Conservation (phyloP, 495 filamentous ascomycete genomes). For the Podospora tetraspora region DNA sequence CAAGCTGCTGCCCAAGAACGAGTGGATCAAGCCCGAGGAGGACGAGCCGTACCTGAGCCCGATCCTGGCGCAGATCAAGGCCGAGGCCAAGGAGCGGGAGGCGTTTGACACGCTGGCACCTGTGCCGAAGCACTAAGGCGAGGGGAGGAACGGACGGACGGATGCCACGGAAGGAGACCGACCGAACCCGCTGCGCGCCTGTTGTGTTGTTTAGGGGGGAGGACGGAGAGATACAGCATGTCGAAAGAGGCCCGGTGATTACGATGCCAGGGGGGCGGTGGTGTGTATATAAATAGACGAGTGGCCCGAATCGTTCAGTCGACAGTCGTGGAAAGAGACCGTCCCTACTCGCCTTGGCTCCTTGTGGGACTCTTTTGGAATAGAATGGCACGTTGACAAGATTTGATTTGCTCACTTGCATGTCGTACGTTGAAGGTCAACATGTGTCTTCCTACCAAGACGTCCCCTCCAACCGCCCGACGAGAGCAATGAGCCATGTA, state of each 20-base stretch:
- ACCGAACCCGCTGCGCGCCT: no score
- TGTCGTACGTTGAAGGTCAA: background rate
- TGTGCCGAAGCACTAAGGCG: slow-evolving; percentile 50
- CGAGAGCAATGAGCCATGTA: background rate
- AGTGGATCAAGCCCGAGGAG: slow-evolving; percentile 61
- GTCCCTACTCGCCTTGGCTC: background rate
- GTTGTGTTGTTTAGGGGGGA: background rate
- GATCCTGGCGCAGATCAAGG: slow-evolving; percentile 42
- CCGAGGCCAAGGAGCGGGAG: slow-evolving; percentile 71
- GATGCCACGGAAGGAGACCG: no score
- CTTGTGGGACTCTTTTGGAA: background rate
- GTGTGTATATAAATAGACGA: slow-evolving; percentile 11
- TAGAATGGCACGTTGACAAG: background rate
- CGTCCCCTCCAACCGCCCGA: background rate
- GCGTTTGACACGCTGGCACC: slow-evolving; percentile 79
- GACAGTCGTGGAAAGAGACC: background rate
- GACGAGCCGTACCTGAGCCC: slow-evolving; percentile 33
- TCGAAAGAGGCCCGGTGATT: background rate
- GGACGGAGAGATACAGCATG: background rate
- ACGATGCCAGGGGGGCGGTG: background rate
- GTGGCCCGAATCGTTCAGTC: slow-evolving; percentile 3
- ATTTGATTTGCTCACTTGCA: background rate
- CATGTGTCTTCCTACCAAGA: no score
- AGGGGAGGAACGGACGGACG: no score
- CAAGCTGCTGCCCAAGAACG: slow-evolving; percentile 71